Conservation (phyloP, 1,284 basidiomycete genomes). For the Schizophyllum amplum region DNA sequence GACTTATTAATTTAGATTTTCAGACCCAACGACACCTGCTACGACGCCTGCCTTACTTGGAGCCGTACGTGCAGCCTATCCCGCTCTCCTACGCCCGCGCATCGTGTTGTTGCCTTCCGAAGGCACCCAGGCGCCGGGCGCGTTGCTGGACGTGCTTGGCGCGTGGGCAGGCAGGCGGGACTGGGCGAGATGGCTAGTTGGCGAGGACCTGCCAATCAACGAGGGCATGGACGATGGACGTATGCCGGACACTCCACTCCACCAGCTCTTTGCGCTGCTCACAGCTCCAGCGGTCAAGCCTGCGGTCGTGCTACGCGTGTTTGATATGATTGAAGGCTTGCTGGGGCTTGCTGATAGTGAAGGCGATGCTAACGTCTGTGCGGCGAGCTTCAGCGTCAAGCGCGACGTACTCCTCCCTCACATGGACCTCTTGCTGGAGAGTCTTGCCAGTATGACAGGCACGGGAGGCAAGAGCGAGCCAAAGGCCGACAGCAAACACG, state of each 20-base stretch:
- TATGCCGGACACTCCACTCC: constrained; percentile 44
- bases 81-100: constrained; percentile 76
- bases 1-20: constrained; percentile 12
- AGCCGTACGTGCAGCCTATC: constrained; percentile 55
- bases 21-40: no score
- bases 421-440: constrained; percentile 68
- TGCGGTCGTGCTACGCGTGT: constrained; percentile 70
- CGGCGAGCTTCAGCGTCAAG: constrained; percentile 43
- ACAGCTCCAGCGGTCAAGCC: constrained; percentile 84
- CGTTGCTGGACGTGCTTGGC: constrained; percentile 82
- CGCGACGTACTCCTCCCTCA: constrained; percentile 67
- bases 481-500: constrained; percentile 60
- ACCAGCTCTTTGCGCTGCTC: constrained; percentile 43
- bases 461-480: constrained; percentile 35
- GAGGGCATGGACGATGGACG: background rate
- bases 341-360: constrained; percentile 57
- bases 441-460: constrained; percentile 56
- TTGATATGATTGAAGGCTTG: constrained; percentile 81
- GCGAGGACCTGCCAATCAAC: background rate
- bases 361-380: constrained; percentile 17
- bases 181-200: background rate
- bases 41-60: no score
- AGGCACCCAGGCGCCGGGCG: constrained; percentile 89
- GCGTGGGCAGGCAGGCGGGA: constrained; percentile 48
- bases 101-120: constrained; percentile 71